A percentile compares a stretch with the other conserved stretches of the same genome.
These are phyloP conservation scores for Colletotrichum sp. DNA, from an alignment of 2,329 filamentous ascomycete genomes.

Conservation along the genomic window DNA sequence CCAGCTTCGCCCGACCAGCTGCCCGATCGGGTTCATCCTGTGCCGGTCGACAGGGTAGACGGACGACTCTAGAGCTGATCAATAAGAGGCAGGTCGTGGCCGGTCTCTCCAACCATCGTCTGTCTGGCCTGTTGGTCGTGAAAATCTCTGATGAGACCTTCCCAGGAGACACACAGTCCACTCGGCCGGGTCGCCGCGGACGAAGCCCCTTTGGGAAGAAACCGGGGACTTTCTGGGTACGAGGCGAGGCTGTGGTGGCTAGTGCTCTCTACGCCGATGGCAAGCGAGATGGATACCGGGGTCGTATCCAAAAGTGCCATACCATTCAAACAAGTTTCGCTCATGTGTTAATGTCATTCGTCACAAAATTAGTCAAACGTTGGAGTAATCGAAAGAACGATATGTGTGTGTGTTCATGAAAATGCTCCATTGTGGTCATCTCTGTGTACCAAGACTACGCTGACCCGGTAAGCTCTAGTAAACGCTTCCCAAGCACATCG, in stretches of 20 bases:
- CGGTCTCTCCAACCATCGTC: neutral
- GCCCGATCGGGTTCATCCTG: constrained; percentile 19
- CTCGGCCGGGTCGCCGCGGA: neutral
- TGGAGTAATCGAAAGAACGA: neutral
- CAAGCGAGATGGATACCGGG: constrained; percentile 5
- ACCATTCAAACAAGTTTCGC: neutral
- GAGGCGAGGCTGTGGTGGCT: constrained; percentile 15
- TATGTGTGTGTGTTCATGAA: neutral
- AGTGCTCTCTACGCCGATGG: constrained; percentile 4
- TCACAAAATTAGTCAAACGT: neutral
- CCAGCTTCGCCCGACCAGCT: constrained; percentile 15
- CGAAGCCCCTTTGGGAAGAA: constrained; percentile 6
- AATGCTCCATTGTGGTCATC: neutral
- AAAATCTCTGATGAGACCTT: constrained; percentile 16
- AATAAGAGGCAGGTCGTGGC: constrained; percentile 7
- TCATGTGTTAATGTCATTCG: neutral
- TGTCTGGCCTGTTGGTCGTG: neutral
- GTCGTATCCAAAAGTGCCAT: neutral
- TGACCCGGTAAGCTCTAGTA: neutral
- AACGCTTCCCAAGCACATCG: neutral
- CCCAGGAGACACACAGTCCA: neutral
- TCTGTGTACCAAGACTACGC: neutral
- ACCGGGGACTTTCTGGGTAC: neutral
- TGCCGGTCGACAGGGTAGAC: neutral
- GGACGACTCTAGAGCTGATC: neutral